A percentile compares a stretch with the other conserved stretches of the same genome.
phyloP scores from a whole-genome alignment of 495 filamentous ascomycete genomes.

The Cairneyella variabilis region DNA sequence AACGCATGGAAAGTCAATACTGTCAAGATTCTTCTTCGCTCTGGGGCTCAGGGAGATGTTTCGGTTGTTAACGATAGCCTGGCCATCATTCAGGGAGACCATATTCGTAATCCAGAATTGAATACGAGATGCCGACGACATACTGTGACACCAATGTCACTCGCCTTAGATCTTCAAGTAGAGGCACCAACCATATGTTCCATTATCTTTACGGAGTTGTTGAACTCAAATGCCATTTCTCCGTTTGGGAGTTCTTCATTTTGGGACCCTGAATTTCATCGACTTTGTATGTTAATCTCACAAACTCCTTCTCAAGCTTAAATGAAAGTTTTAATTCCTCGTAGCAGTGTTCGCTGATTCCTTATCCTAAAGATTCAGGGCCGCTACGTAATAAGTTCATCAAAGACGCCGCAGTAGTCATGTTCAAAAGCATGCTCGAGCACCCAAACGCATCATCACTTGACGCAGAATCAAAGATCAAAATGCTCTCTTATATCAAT shows the following conservation, averaged over 20 bases:
- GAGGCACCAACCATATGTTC: not conserved
- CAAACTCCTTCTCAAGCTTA: too few relatives aligned
- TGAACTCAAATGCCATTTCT: not conserved
- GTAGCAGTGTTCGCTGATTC: too few relatives aligned
- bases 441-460: not conserved
- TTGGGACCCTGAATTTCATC: not conserved
- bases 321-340: too few relatives aligned
- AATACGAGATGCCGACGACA: too few relatives aligned
- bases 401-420: not conserved
- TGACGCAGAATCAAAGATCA: not conserved
- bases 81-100: too few relatives aligned
- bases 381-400: too few relatives aligned
- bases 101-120: too few relatives aligned
- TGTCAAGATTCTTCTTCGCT: not conserved
- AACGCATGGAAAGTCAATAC: not conserved
- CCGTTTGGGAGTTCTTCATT: not conserved
- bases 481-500: slow-evolving; percentile 1
- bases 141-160: slow-evolving; percentile 6
- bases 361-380: too few relatives aligned
- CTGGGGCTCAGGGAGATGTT: not conserved
- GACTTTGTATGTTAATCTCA: too few relatives aligned
- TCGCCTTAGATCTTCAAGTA: not conserved
- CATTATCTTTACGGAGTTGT: not conserved
- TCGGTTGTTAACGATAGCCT: not conserved
- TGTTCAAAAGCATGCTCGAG: not conserved